Percentiles rank a stretch among this genome's conserved stretches.
These are phyloP conservation scores for Trichophyton mentagrophytes DNA, from an alignment of 2,329 filamentous ascomycete genomes.

Conservation along the genomic window DNA sequence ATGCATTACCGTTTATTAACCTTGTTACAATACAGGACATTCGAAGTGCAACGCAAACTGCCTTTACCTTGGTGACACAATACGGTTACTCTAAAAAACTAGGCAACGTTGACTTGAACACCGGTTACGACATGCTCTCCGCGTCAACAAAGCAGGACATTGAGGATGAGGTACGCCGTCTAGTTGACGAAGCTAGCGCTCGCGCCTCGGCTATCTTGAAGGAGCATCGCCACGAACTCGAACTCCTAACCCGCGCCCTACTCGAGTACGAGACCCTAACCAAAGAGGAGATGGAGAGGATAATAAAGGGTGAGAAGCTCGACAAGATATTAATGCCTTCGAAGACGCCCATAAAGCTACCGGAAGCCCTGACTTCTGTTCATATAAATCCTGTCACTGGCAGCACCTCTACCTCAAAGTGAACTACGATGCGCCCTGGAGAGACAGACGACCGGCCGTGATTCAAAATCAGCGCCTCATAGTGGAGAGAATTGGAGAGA, in stretches of 20 bases:
- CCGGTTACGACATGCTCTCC: slow-evolving; percentile 69
- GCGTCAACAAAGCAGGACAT: slow-evolving; percentile 76
- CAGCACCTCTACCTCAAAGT: slow-evolving; percentile 19
- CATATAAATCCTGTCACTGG: slow-evolving; percentile 10
- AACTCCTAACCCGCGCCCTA: slow-evolving; percentile 74
- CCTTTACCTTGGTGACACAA: slow-evolving; percentile 76
- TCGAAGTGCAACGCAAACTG: slow-evolving; percentile 63
- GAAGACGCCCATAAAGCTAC: slow-evolving; percentile 51
- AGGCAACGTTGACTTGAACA: slow-evolving; percentile 77
- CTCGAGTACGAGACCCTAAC: slow-evolving; percentile 90
- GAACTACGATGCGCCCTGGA: not conserved
- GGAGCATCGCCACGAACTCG: slow-evolving; percentile 68
- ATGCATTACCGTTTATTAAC: slow-evolving; percentile 12
- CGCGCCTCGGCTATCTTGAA: slow-evolving; percentile 60
- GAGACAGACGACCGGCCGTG: not conserved
- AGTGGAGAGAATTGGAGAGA: not conserved
- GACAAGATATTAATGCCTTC: slow-evolving; percentile 47
- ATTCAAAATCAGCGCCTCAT: not conserved
- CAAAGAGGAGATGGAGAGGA: slow-evolving; percentile 78
- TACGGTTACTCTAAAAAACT: slow-evolving; percentile 81
- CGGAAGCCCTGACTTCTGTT: slow-evolving; percentile 34
- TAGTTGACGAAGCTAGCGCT: slow-evolving; percentile 68
- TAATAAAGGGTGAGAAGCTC: slow-evolving; percentile 75
- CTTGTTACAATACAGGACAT: slow-evolving; percentile 56
- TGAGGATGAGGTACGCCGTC: slow-evolving; percentile 72